Evolutionary conservation across 495 filamentous ascomycete species (phyloP).

Genomic region (Cryomyces antarcticus): DNA sequence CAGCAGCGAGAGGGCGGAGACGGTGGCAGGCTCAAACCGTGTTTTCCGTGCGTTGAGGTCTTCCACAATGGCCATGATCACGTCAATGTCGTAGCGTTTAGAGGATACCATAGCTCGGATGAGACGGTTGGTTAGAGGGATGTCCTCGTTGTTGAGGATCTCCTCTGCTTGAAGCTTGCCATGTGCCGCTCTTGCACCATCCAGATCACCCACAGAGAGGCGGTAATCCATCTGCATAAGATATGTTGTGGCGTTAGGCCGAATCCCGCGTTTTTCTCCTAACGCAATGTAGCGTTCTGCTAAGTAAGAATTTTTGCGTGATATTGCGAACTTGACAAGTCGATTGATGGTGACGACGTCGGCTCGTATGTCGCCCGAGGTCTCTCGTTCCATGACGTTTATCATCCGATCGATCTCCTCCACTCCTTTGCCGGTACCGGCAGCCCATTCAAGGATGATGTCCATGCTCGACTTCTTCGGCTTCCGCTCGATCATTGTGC

Average conservation of each 20-base stretch:
- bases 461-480: constrained; percentile 40
- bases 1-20: constrained; percentile 44
- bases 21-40: constrained; percentile 47
- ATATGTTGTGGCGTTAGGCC: constrained; percentile 42
- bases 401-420: constrained; percentile 53
- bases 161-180: constrained; percentile 35
- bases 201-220: constrained; percentile 45
- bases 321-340: constrained; percentile 54
- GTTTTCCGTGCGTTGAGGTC: constrained; percentile 54
- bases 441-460: constrained; percentile 55
- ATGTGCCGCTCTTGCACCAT: constrained; percentile 42
- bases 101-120: constrained; percentile 48
- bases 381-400: constrained; percentile 30
- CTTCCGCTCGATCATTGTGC: constrained; percentile 24
- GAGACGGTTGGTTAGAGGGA: constrained; percentile 51
- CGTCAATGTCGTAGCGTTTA: constrained; percentile 34
- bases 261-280: constrained; percentile 37
- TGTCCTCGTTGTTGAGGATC: constrained; percentile 30
- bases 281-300: constrained; percentile 53
- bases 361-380: constrained; percentile 20
- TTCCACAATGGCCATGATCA: constrained; percentile 49
- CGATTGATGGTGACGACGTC: constrained; percentile 53
- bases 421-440: constrained; percentile 44
- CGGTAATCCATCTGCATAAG: constrained; percentile 58
- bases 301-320: constrained; percentile 43